phyloP scores from a whole-genome alignment of 2,329 filamentous ascomycete species.

The Ophidiomyces ophidiicola region DNA sequence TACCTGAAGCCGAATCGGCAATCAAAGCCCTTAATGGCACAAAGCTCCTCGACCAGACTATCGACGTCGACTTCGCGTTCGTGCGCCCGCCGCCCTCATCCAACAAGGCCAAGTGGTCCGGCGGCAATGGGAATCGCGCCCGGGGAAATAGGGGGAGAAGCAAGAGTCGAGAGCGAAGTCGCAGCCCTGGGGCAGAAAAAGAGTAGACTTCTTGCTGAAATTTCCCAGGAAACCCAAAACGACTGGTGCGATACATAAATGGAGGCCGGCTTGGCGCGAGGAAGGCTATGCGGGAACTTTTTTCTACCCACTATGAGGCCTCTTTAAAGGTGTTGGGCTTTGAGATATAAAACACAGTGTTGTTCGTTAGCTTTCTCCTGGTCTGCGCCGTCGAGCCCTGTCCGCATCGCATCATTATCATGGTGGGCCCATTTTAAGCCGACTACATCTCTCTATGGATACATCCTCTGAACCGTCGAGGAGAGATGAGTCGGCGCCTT shows the following conservation, averaged over 20 bases:
- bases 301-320: too few relatives aligned
- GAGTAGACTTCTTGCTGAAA: background rate
- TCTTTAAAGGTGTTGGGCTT: too few relatives aligned
- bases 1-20: slow-evolving; percentile 50
- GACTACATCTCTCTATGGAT: too few relatives aligned
- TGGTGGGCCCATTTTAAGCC: too few relatives aligned
- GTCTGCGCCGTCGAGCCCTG: too few relatives aligned
- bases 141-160: slow-evolving; percentile 31
- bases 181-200: slow-evolving; percentile 30
- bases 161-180: slow-evolving; percentile 36
- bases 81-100: slow-evolving; percentile 48
- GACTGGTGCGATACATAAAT: background rate
- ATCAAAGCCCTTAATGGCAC: slow-evolving; percentile 49
- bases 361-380: too few relatives aligned
- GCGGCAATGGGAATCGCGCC: slow-evolving; percentile 31
- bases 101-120: slow-evolving; percentile 29
- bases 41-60: slow-evolving; percentile 54
- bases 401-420: too few relatives aligned
- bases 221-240: background rate
- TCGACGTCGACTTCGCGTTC: slow-evolving; percentile 54
- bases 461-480: too few relatives aligned
- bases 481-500: background rate
- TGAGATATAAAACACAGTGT: too few relatives aligned
- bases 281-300: background rate
- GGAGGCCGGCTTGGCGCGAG: too few relatives aligned